A percentile compares a stretch with the other conserved stretches of the same genome.
Evolutionary conservation across 495 filamentous ascomycete species (phyloP).

Genomic region (Immersiella caudata): DNA sequence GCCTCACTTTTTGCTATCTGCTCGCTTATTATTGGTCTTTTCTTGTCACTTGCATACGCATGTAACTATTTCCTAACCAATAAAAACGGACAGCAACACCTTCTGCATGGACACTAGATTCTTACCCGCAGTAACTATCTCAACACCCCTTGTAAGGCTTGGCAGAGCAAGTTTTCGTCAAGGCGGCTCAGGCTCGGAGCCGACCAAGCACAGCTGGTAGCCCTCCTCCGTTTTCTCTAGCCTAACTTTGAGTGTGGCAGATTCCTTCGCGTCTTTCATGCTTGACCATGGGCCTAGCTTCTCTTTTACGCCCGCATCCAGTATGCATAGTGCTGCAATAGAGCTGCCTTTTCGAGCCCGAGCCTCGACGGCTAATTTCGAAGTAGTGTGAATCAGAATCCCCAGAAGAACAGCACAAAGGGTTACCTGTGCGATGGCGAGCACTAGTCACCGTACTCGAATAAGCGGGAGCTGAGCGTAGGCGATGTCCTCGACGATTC

Average conservation of each 20-base stretch:
- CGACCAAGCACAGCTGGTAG: background rate
- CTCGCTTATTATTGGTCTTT: no score
- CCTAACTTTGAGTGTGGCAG: background rate
- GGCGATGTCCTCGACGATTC: background rate
- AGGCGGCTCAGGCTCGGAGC: background rate
- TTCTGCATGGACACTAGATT: no score
- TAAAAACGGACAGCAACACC: no score
- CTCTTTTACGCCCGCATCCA: background rate
- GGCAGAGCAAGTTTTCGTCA: no score
- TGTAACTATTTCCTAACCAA: no score
- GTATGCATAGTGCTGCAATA: background rate
- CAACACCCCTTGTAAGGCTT: no score
- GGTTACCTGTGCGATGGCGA: background rate
- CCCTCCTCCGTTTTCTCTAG: background rate
- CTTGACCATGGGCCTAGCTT: background rate
- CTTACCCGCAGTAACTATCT: no score
- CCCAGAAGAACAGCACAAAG: background rate
- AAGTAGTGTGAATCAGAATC: background rate
- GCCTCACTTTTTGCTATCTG: no score
- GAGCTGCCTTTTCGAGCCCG: slow-evolving; percentile 3
- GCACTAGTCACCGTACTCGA: background rate
- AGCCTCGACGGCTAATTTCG: background rate
- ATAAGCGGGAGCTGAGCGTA: background rate
- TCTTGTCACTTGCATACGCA: no score
- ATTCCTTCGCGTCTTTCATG: background rate